Evolutionary conservation across 2,329 filamentous ascomycete species (phyloP).

Genomic region (Lasiodiplodia sp.): DNA sequence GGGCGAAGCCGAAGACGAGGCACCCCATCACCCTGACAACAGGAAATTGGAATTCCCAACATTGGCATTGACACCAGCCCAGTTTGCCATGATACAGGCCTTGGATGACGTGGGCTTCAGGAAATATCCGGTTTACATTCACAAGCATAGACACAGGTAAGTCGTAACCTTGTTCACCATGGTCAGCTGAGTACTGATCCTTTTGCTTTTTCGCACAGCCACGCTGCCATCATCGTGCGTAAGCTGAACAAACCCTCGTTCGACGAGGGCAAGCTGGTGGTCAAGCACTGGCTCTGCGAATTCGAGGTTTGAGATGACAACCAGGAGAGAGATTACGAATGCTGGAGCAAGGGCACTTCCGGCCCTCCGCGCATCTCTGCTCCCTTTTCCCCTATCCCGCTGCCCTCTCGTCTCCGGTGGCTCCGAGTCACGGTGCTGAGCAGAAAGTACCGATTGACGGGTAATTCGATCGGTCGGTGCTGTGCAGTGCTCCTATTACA

Average conservation of each 20-base stretch:
- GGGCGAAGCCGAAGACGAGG: conserved; percentile 40
- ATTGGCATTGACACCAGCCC: conserved; percentile 77
- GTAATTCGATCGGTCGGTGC: not conserved
- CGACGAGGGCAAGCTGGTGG: conserved; percentile 77
- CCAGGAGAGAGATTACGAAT: not conserved
- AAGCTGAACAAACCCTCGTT: conserved; percentile 67
- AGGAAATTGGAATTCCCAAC: conserved; percentile 64
- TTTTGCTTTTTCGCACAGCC: conserved; percentile 61
- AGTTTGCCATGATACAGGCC: conserved; percentile 84
- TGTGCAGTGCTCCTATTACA: not conserved
- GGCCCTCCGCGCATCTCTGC: not conserved
- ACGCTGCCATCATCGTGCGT: conserved; percentile 89
- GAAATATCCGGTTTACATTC: conserved; percentile 74
- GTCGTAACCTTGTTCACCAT: not conserved
- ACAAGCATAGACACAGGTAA: conserved; percentile 62
- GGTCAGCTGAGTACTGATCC: not conserved
- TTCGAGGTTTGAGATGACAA: conserved; percentile 65
- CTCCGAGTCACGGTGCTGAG: not conserved
- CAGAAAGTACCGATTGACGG: not conserved
- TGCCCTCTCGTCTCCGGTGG: not conserved
- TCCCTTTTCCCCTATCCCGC: not conserved
- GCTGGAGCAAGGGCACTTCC: not conserved
- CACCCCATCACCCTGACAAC: not conserved
- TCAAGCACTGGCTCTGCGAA: conserved; percentile 80
- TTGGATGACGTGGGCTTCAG: conserved; percentile 70